A percentile compares a stretch with the other conserved stretches of the same genome.
Evolutionary conservation across 2,329 filamentous ascomycete genomes (phyloP).

Genomic region (Cordyceps cateniannulata): DNA sequence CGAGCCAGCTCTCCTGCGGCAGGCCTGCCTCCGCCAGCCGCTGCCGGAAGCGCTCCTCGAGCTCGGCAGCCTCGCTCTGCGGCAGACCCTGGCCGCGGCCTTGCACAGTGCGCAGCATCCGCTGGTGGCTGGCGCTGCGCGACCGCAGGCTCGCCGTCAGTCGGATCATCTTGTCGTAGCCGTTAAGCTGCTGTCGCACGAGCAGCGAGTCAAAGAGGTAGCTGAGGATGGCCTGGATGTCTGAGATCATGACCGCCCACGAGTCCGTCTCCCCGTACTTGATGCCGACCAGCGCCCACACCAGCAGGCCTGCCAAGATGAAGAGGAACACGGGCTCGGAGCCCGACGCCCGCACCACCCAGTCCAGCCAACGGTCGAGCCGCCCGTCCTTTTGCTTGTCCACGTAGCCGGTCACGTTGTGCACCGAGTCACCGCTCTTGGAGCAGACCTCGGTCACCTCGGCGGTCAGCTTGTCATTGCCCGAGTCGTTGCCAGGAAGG

Average conservation of each 20-base stretch:
- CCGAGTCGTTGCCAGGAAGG: background rate
- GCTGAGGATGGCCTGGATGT: conserved; percentile 29
- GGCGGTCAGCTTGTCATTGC: background rate
- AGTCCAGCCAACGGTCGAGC: conserved; percentile 19
- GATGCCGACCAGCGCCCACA: conserved; percentile 26
- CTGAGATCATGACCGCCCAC: conserved; percentile 31
- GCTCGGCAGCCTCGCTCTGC: conserved; percentile 15
- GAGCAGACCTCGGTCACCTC: background rate
- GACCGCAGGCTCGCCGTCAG: conserved; percentile 27
- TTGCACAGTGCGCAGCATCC: conserved; percentile 22
- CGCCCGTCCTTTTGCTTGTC: conserved; percentile 11
- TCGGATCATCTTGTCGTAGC: conserved; percentile 21
- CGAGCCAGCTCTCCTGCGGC: conserved; percentile 24
- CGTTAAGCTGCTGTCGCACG: conserved; percentile 31
- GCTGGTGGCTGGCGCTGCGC: conserved; percentile 25
- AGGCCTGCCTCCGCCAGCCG: conserved; percentile 4
- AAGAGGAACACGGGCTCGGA: conserved; percentile 21
- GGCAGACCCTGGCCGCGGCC: background rate
- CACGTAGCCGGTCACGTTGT: conserved; percentile 18
- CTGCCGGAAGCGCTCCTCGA: conserved; percentile 14
- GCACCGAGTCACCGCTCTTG: background rate
- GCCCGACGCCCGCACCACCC: conserved; percentile 17
- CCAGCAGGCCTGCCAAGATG: conserved; percentile 24
- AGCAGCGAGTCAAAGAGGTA: conserved; percentile 32
- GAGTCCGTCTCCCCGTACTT: conserved; percentile 25